Percentiles rank a stretch among this genome's conserved stretches.
Evolutionary conservation across 2,329 filamentous ascomycete genomes (phyloP).

Genomic region (Bisporella sp.): DNA sequence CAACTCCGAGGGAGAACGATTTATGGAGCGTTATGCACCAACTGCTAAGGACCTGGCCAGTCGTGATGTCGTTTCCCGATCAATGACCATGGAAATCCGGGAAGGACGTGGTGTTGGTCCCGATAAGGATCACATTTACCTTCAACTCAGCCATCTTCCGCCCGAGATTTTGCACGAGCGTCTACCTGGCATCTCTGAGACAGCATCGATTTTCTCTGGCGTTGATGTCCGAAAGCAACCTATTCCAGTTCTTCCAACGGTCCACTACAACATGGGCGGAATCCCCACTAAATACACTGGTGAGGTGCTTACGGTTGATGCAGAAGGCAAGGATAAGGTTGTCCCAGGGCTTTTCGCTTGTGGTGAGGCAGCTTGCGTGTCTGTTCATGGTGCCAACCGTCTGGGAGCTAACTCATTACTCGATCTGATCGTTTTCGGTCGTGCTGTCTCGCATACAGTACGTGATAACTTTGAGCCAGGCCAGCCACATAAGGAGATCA

Average conservation of each 20-base stretch:
- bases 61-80: slow-evolving; percentile 93
- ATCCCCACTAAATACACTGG: slow-evolving; percentile 97
- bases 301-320: slow-evolving; percentile 80
- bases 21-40: slow-evolving; percentile 98
- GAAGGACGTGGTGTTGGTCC: slow-evolving; percentile 94
- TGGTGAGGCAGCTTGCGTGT: slow-evolving; percentile 95
- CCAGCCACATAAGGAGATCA: slow-evolving; percentile 68
- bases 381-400: slow-evolving; percentile 96
- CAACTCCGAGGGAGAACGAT: slow-evolving; percentile 96
- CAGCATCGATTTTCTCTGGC: slow-evolving; percentile 92
- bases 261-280: slow-evolving; percentile 99
- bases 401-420: slow-evolving; percentile 97
- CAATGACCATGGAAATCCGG: slow-evolving; percentile 97
- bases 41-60: slow-evolving; percentile 97
- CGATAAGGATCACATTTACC: slow-evolving; percentile 98
- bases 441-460: slow-evolving; percentile 84
- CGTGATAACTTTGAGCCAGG: slow-evolving; percentile 92
- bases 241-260: slow-evolving; percentile 91
- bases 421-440: slow-evolving; percentile 94
- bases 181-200: slow-evolving; percentile 97
- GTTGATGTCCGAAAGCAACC: slow-evolving; percentile 97
- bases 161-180: slow-evolving; percentile 89
- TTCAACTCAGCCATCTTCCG: slow-evolving; percentile 93
- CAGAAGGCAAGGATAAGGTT: slow-evolving; percentile 81
- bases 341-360: slow-evolving; percentile 94